Percentiles rank a stretch among this genome's conserved stretches.
phyloP scores from a whole-genome alignment of 1,139 yeast species.

The Suhomyces guaymorum region DNA sequence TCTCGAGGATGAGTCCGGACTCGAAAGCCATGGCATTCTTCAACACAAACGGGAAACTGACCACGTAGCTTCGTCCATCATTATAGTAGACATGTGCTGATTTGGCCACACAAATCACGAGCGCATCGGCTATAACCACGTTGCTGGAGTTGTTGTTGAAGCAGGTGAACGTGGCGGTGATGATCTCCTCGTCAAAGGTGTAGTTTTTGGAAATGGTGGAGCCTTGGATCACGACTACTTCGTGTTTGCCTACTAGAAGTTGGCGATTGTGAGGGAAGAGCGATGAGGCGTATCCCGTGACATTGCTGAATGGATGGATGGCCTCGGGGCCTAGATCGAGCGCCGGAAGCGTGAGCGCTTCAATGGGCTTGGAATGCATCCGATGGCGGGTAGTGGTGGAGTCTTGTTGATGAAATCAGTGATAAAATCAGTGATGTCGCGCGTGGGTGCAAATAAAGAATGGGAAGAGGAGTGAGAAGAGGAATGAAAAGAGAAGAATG shows the following conservation, averaged over 20 bases:
- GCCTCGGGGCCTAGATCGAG: slow-evolving; percentile 19
- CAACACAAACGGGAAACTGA: slow-evolving; percentile 65
- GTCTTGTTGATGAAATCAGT: too few relatives aligned
- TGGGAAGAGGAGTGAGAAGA: background rate
- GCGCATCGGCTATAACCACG: slow-evolving; percentile 21
- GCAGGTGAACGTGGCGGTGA: slow-evolving; percentile 51
- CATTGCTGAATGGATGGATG: slow-evolving; percentile 20
- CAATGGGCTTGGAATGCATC: slow-evolving; percentile 11
- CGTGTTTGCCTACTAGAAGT: slow-evolving; percentile 26
- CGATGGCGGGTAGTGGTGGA: background rate
- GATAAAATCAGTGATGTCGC: slow-evolving; percentile 3
- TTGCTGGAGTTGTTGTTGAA: slow-evolving; percentile 24
- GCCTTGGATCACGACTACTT: slow-evolving; percentile 51
- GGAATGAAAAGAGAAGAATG: background rate
- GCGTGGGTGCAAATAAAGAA: slow-evolving; percentile 7
- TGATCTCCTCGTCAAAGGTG: slow-evolving; percentile 44
- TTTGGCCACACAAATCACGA: slow-evolving; percentile 54
- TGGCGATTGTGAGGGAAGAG: slow-evolving; percentile 35
- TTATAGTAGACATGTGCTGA: slow-evolving; percentile 57
- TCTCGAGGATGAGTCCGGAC: slow-evolving; percentile 64
- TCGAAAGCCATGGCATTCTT: slow-evolving; percentile 59
- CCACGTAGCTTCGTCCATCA: slow-evolving; percentile 57
- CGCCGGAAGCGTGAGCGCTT: slow-evolving; percentile 22
- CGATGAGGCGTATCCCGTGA: slow-evolving; percentile 18
- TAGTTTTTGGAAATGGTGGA: slow-evolving; percentile 51